Evolutionary conservation across 2,329 filamentous ascomycete species (phyloP).

Genomic region (Coniochaeta ligniaria): DNA sequence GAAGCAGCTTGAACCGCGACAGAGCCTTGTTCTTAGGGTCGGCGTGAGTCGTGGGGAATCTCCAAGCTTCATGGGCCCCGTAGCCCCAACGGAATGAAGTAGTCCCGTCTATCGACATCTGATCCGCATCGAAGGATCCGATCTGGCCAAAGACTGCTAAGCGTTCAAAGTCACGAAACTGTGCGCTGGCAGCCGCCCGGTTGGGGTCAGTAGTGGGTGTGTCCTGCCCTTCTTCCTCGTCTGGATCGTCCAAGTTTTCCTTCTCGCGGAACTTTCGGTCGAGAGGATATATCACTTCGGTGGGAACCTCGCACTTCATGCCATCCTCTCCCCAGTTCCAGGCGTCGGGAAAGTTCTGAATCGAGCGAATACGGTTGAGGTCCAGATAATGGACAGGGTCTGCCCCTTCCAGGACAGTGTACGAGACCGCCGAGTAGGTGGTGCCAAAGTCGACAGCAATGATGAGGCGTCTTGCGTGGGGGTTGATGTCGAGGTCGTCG

Average conservation of each 20-base stretch:
- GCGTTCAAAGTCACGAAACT: neutral
- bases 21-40: constrained; percentile 4
- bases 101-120: neutral
- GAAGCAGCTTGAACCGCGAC: constrained; percentile 9
- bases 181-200: neutral
- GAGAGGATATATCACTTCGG: constrained; percentile 10
- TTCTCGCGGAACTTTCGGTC: constrained; percentile 6
- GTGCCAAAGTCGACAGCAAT: constrained; percentile 11
- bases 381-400: neutral
- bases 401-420: constrained; percentile 3
- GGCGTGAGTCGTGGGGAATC: constrained; percentile 4
- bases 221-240: neutral
- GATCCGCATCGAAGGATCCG: neutral
- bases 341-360: constrained; percentile 8
- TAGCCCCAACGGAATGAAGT: constrained; percentile 9
- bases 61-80: constrained; percentile 7
- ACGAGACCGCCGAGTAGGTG: constrained; percentile 10
- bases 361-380: constrained; percentile 4
- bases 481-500: constrained; percentile 1
- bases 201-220: neutral
- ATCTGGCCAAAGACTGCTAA: constrained; percentile 2
- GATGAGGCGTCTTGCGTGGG: constrained; percentile 4
- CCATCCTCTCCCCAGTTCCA: constrained; percentile 3
- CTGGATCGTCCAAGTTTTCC: neutral
- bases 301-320: constrained; percentile 10